Base-by-base conservation (phyloP, 768 basidiomycete species). In the Phlebiopsis flavidoalba region DNA sequence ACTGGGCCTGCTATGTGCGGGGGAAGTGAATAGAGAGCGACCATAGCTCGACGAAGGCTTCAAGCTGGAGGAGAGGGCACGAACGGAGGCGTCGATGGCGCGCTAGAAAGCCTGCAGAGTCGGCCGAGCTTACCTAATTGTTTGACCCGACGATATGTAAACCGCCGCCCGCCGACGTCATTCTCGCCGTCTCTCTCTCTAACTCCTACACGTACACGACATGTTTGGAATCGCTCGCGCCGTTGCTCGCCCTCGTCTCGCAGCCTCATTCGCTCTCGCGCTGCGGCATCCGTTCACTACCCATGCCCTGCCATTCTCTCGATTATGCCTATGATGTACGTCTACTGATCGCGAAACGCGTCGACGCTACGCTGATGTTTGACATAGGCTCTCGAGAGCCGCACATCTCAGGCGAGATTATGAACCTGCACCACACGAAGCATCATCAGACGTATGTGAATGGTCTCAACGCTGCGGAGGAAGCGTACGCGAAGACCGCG, bases 381-480 rank as follows among this genome's bases (percentile, higher is more conserved):
- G 95, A 75, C 93, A 94, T 52, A 89, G 88, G 92, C 93, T 10
- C 86, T 98, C 26, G 26, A 98, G 76, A 98, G 76, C 96, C 96
- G 10, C 82, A 87, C 69, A 95, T 99, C 73, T 90, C 90, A 1
- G 80, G 84, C 66, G 83, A 95, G 71, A 98, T 99, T 64, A 98
- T 98, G 95, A 86, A 81, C 58, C 78, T 98, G 60, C 96, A 97
- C 71, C 95, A 98, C 76, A 80, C 82, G 60, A 94, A 94, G 80
- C 93, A 95, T 67, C 90, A 93, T 71, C 89, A 93, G 76, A 83
- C 89, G 17, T 99, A 99, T 73, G 95, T 99, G 45, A 94, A 87
- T 66, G 95, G 93, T 11, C 81, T 98, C 60, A 99, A 99, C 74
- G 83, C 91, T 5, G 95, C 96, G 2, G 93, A 96, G 71, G 89